These are phyloP conservation scores for Boletus subcaerulescens DNA, from an alignment of 768 basidiomycete species.

Conservation along the genomic window DNA sequence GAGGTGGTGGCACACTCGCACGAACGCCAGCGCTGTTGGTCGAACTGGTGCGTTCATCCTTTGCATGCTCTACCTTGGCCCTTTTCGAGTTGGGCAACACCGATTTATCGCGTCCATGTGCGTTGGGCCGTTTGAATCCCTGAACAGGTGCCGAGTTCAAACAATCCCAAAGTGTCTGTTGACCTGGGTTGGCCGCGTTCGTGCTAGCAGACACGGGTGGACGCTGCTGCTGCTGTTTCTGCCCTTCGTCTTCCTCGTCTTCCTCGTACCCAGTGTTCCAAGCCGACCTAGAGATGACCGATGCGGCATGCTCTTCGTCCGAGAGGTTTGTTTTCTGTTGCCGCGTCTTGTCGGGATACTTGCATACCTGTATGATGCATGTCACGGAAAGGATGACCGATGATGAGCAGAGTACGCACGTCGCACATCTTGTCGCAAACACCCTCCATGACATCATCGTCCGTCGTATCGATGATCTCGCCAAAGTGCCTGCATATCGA, in stretches of 20 bases:
- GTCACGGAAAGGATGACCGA: not conserved
- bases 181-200: slow-evolving; percentile 2
- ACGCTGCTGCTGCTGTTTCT: not conserved
- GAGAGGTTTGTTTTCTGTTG: slow-evolving; percentile 51
- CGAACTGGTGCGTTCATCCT: not conserved
- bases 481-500: slow-evolving; percentile 81
- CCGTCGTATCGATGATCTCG: slow-evolving; percentile 53
- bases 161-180: slow-evolving; percentile 24
- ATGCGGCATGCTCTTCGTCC: slow-evolving; percentile 32
- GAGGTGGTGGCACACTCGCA: slow-evolving; percentile 18
- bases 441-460: slow-evolving; percentile 40
- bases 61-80: slow-evolving; percentile 13
- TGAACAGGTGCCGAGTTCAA: slow-evolving; percentile 11
- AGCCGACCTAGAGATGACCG: slow-evolving; percentile 15
- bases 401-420: slow-evolving; percentile 39
- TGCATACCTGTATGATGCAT: slow-evolving; percentile 58
- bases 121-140: slow-evolving; percentile 27
- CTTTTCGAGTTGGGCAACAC: slow-evolving; percentile 20
- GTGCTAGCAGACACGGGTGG: not conserved
- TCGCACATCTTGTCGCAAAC: slow-evolving; percentile 83
- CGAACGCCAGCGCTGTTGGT: not conserved
- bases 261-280: slow-evolving; percentile 30
- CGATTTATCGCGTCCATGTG: slow-evolving; percentile 4
- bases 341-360: slow-evolving; percentile 66
- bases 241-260: slow-evolving; percentile 17